Conservation (phyloP, 2,329 filamentous ascomycete genomes). For the Pseudonectria buxi region DNA sequence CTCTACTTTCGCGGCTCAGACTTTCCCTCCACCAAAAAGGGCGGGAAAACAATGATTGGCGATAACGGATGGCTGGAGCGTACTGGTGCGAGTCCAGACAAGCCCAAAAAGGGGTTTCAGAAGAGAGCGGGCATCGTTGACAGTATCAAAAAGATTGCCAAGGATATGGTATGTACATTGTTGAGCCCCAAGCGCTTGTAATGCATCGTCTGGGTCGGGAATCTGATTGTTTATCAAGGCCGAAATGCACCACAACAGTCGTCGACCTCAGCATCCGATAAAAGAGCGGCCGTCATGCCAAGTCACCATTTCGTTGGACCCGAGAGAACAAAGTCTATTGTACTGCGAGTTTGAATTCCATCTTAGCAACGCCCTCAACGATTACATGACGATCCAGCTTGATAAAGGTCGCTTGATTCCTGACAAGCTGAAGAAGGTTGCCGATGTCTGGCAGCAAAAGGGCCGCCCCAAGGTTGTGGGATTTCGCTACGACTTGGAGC, state of each 20-base stretch:
- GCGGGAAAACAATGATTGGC: conserved; percentile 47
- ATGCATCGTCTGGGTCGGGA: background rate
- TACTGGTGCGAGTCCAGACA: conserved; percentile 21
- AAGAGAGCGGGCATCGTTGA: conserved; percentile 39
- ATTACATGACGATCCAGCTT: conserved; percentile 46
- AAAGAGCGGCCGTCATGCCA: conserved; percentile 24
- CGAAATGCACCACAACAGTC: conserved; percentile 30
- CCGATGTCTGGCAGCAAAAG: conserved; percentile 44
- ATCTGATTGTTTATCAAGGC: conserved; percentile 21
- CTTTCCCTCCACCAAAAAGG: conserved; percentile 32
- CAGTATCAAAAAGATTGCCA: conserved; percentile 46
- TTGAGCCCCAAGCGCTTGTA: too few relatives aligned
- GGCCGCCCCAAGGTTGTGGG: conserved; percentile 49
- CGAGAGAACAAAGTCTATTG: conserved; percentile 51
- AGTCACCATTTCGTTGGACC: conserved; percentile 43
- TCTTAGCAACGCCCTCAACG: conserved; percentile 43
- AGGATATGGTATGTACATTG: conserved; percentile 40
- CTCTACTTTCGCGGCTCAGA: conserved; percentile 35
- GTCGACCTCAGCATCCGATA: conserved; percentile 24
- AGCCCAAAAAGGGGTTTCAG: conserved; percentile 20
- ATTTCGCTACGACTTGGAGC: conserved; percentile 55
- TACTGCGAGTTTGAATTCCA: conserved; percentile 54
- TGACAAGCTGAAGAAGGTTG: conserved; percentile 44
- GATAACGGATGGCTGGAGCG: conserved; percentile 51
- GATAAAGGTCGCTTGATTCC: conserved; percentile 48